Conservation (phyloP, 495 filamentous ascomycete genomes). For the Neurospora africana region DNA sequence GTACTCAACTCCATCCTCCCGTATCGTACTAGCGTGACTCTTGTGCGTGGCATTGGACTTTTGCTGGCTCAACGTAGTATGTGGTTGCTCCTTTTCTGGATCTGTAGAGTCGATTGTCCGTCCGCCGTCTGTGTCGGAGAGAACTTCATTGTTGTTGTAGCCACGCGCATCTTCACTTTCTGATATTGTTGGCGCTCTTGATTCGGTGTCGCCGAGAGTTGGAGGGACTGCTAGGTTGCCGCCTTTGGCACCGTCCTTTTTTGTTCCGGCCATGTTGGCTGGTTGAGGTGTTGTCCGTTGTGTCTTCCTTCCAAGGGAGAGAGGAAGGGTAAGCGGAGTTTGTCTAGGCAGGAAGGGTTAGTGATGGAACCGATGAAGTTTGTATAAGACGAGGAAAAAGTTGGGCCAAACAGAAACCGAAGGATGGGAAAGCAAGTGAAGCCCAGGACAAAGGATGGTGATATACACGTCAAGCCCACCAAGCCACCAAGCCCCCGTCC, state of each 20-base stretch:
- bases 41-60: neutral
- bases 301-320: neutral
- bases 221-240: neutral
- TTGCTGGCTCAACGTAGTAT: neutral
- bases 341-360: neutral
- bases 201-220: neutral
- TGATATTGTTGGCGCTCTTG: neutral
- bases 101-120: neutral
- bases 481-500: neutral
- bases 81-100: neutral
- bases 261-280: neutral
- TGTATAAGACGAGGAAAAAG: neutral
- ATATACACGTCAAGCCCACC: neutral
- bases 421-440: neutral
- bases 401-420: neutral
- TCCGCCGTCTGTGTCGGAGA: neutral
- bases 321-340: neutral
- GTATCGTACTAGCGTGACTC: constrained; percentile 9
- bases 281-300: neutral
- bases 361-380: neutral
- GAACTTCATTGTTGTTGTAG: neutral
- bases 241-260: neutral
- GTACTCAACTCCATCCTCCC: constrained; percentile 37
- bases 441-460: neutral
- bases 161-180: neutral